Base-by-base conservation (phyloP, 2,329 filamentous ascomycete genomes). In the Eutypa lata region DNA sequence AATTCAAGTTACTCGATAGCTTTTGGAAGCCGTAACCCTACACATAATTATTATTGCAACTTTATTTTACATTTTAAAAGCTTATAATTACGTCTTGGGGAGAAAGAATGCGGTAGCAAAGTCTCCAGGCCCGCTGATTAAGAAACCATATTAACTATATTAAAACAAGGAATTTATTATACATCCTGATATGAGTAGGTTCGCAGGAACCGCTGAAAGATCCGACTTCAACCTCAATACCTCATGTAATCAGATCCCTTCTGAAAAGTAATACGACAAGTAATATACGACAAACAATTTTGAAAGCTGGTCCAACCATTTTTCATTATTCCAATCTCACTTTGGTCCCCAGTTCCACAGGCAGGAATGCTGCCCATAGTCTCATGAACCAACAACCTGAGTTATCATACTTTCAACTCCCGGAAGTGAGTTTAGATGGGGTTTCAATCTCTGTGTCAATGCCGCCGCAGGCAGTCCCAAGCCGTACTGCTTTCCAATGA, bases 401-500 rank as follows among this genome's bases (percentile, higher is more conserved):
- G 51, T 50, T 22, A 50, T 53, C 47, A 53, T 28, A 38, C 31
- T 31, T 43, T 46, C 47, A 22, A 50, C 47, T 50, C 48, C 51
- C 18, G 51, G 47, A 24, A 53, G 43, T 22, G 46, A 50, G 31
- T 53, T n/a, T 33, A 58, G 54, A 50, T 58, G 51, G 46, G 40
- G 48, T 51, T 57, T 51, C 48, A 58, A 38, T 43, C 22, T 48
- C 44, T 40, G 31, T 45, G 33, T 52, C 49, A 47, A 48, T 28
- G 56, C 46, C 26, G 22, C 50, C 35, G 18, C 38, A 35, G 47
- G 31, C 31, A 38, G 24, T 37, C 14, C 56, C 50, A 59, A 52
- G 35, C 53, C 57, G 49, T 55, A 55, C 28, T 60, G 57, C 44
- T 59, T 59, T n/a, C 57, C 57, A 53, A 57, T 50, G 37, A 60